A percentile compares a stretch with the other conserved stretches of the same genome.
Evolutionary conservation across 2,329 filamentous ascomycete species (phyloP).

Genomic region (Ophiostoma novo-ulmi): DNA sequence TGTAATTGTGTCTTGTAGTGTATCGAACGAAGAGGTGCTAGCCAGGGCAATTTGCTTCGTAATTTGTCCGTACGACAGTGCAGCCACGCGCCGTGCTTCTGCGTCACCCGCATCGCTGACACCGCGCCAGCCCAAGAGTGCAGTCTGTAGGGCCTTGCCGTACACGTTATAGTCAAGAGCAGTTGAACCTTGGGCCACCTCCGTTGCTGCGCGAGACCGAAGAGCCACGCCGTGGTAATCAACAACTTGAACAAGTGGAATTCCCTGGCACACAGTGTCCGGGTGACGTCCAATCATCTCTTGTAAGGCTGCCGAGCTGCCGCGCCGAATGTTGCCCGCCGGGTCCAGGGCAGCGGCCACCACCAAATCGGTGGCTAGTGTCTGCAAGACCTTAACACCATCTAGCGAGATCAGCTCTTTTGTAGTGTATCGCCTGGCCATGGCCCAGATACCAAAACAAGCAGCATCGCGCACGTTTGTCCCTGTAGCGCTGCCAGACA

Average conservation of each 20-base stretch:
- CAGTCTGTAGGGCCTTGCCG: slow-evolving; percentile 64
- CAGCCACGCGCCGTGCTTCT: slow-evolving; percentile 66
- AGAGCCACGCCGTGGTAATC: slow-evolving; percentile 92
- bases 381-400: slow-evolving; percentile 52
- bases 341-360: slow-evolving; percentile 80
- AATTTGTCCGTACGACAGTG: slow-evolving; percentile 61
- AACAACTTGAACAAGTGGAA: slow-evolving; percentile 78
- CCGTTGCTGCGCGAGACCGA: slow-evolving; percentile 72
- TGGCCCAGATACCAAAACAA: slow-evolving; percentile 91
- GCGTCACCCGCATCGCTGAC: slow-evolving; percentile 72
- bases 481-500: slow-evolving; percentile 78
- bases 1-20: background rate
- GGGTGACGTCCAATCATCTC: slow-evolving; percentile 92
- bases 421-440: slow-evolving; percentile 82
- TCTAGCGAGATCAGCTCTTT: slow-evolving; percentile 64
- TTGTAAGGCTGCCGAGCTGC: slow-evolving; percentile 87
- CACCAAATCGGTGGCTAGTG: slow-evolving; percentile 75
- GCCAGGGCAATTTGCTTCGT: slow-evolving; percentile 34
- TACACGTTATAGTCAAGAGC: slow-evolving; percentile 59
- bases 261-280: slow-evolving; percentile 74
- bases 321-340: slow-evolving; percentile 86
- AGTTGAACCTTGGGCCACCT: slow-evolving; percentile 67
- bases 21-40: background rate
- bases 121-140: slow-evolving; percentile 78
- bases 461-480: slow-evolving; percentile 91